Conservation (phyloP, 1,284 basidiomycete species). For the Grifola frondosa region DNA sequence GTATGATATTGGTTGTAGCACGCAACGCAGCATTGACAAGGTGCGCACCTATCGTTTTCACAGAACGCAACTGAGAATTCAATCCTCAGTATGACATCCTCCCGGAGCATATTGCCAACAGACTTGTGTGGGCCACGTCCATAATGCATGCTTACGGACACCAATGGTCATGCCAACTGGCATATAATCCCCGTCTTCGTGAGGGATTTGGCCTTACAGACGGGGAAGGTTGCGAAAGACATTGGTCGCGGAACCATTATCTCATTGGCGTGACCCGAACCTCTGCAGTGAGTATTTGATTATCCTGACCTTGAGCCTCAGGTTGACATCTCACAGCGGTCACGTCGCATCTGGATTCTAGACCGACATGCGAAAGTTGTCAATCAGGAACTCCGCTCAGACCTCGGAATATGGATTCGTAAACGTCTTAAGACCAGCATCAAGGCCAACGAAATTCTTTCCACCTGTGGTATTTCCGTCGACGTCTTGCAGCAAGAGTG, state of each 20-base stretch:
- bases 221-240: constrained; percentile 37
- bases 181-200: constrained; percentile 35
- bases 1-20: constrained; percentile 42
- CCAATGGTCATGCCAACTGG: constrained; percentile 41
- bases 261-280: constrained; percentile 33
- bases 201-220: constrained; percentile 34
- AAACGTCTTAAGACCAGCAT: constrained; percentile 1
- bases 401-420: constrained; percentile 7
- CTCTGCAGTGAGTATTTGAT: constrained; percentile 21
- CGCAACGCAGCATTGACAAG: constrained; percentile 31
- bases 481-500: constrained; percentile 30
- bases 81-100: constrained; percentile 33
- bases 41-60: constrained; percentile 23
- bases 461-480: constrained; percentile 3
- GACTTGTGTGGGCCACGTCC: constrained; percentile 33
- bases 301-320: neutral
- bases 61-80: neutral
- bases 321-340: neutral
- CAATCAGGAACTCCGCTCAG: constrained; percentile 3
- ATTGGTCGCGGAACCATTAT: constrained; percentile 34
- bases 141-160: constrained; percentile 44
- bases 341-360: constrained; percentile 8
- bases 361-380: constrained; percentile 8
- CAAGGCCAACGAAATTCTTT: constrained; percentile 5
- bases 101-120: constrained; percentile 11